Evolutionary conservation across 768 basidiomycete species (phyloP), one percentile per base, ranked within the genome.

Genomic region (Boletus barrowsii): DNA sequence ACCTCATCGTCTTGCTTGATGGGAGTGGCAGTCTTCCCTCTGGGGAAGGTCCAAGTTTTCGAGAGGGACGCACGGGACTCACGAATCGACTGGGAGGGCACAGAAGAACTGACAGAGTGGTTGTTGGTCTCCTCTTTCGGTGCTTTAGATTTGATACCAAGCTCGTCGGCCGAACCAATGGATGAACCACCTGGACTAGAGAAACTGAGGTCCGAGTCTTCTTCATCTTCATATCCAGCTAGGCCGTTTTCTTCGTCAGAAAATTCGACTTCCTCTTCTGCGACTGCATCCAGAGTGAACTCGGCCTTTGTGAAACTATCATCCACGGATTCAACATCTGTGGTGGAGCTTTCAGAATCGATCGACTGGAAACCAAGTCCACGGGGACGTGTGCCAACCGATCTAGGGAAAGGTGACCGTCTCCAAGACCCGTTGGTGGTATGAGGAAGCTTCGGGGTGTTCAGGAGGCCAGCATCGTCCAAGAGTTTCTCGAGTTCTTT

Each of bases 11-110:
- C 57, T 36, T 63, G 57, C 13, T 60, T 57, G 20, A 54, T 56
- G 26, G 49, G 48, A 18, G 37, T 62, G 62, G 62, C 36, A 24
- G 62, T 32, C 46, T 58, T 63, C 20, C 68, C 75, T 51, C 58
- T 74, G 3, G 82, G 82, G 68, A 90, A 90, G 0, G 84, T 83
- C 88, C 88, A 90, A 0, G 76, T 76, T 70, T 81, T 83, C n/a
- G 82, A 81, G 22, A 88, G 75, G 2, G 83, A 83, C 15, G 71
- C 70, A 22, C 54, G 66, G 15, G 71, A 58, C 10, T 53, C 55
- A 50, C 79, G 79, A 10, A 13, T 49, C 1, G 57, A 53, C 29
- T 65, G 64, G 18, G 55, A 59, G 3, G 65, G 51, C 8, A 53
- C 51, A 22, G 59, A 24, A 32, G 49, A 29, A 41, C 45, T 26